Evolutionary conservation across 2,329 filamentous ascomycete genomes (phyloP).

Genomic region (Diaporthe sp.): DNA sequence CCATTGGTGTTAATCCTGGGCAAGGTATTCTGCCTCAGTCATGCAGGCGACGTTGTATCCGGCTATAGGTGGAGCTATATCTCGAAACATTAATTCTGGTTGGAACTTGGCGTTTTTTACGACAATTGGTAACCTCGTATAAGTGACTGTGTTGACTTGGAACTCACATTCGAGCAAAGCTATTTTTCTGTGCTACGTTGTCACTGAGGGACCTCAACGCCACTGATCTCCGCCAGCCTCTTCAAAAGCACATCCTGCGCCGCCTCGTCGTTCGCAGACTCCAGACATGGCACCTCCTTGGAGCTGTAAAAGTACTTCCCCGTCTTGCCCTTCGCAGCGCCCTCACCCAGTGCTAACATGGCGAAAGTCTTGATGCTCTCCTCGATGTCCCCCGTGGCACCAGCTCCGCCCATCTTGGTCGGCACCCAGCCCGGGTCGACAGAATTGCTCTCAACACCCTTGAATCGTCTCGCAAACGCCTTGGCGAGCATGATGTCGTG

Average conservation of each 20-base stretch:
- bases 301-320: conserved; percentile 58
- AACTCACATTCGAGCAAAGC: background rate
- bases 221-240: conserved; percentile 50
- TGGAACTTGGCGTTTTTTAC: background rate
- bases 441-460: conserved; percentile 60
- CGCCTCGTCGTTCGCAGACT: conserved; percentile 53
- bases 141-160: background rate
- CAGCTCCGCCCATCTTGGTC: conserved; percentile 66
- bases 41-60: background rate
- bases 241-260: conserved; percentile 61
- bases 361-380: conserved; percentile 62
- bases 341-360: conserved; percentile 60
- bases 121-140: background rate
- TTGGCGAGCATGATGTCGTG: conserved; percentile 69
- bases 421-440: conserved; percentile 69
- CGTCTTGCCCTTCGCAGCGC: conserved; percentile 47
- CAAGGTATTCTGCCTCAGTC: background rate
- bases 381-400: conserved; percentile 62
- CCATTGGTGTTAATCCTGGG: background rate
- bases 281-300: conserved; percentile 47
- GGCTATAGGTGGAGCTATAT: background rate
- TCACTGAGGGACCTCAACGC: conserved; percentile 41
- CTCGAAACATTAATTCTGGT: background rate
- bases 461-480: conserved; percentile 62
- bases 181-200: rapidly evolving